Base-by-base conservation (phyloP, 768 basidiomycete species). In the Tricholoma hemisulphureum region DNA sequence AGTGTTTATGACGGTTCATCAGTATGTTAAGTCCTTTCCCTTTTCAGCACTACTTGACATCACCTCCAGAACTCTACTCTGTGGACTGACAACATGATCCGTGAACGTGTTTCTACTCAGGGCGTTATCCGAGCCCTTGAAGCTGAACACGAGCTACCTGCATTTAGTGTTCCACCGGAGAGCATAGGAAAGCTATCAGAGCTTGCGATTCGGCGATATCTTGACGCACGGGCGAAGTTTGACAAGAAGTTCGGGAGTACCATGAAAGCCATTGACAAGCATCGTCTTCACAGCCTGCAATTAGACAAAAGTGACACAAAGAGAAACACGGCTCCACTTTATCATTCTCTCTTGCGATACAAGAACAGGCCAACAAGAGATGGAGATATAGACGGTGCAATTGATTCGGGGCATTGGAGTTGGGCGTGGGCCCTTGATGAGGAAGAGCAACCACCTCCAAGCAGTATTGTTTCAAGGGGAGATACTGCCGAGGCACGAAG, bases 381-480 rank as follows among this genome's bases (percentile, higher is more conserved):
- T 53, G 65, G 67, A 9, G 61, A 70, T 55, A 80, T 77, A 58
- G 74, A 75, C 39, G 73, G 69, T 45, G 64, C 79, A 37, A 74
- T 75, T 39, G 77, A 76, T 6, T 77, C 81, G 26, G 84, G 80
- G 45, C 81, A 80, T 60, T 90, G 87, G 87, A 82, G 79, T 26
- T 94, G 91, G 87, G 85, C 87, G 18, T 98, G 91, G 94, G 93
- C 88, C 6, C 71, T 93, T 56, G 88, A 92, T 59, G 84, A 78
- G 14, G 76, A 83, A 51, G 95, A 97, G 73, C 77, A 80, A 18
- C 96, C 96, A 3, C 96, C 96, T 4, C 91, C 95, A 2, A 91
- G 89, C 64, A 95, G 93, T 53, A 93, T 98, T 63, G 91, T 91
- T 29, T 86, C 91, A n/a, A 77, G 95, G 56, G 74, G 94, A 53